Evolutionary conservation across 768 basidiomycete species (phyloP), one percentile per base, ranked within the genome.

Genomic region (Termitomyces sp.): DNA sequence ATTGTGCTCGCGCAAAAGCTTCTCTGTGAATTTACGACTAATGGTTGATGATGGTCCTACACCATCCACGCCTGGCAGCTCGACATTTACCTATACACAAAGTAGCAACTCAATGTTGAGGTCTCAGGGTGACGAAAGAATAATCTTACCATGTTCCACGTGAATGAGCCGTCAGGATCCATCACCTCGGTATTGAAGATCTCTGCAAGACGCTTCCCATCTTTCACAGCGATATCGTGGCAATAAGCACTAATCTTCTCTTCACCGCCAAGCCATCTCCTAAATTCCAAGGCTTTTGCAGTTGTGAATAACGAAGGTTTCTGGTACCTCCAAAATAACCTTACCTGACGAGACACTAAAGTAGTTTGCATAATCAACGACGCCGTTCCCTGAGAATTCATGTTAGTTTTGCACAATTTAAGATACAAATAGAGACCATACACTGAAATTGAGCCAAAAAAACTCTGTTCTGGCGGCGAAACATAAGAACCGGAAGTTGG

Each of bases 251-350:
- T 85, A 57, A 95, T 93, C 61, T 80, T 82, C 31, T 80, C 73
- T 70, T 96, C 93, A 3, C 94, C 93, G 0, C 93, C 92, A 14
- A 95, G 73, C 78, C 83, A 85, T 54, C 82, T 70, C 38, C 94
- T 83, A 72, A 93, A 95, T 40, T 88, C 81, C 8, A 95, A 68
- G 0, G 92, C 94, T 85, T 51, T 6, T 23, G 32, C 51, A 14
- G 6, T 21, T 52, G n/a, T n/a, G n/a, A n/a, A n/a, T 45, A 11
- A 17, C 59, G 12, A 57, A n/a, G n/a, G n/a, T 32, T 53, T 31
- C 32, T 12, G 31, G 9, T 14, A 29, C 32, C 9, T 17, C n/a
- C 42, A 57, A 7, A 41, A 9, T 44, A 5, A 19, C 38, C 49
- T 50, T 31, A 85, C 85, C 86, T 58, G 77, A 63, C 4, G 61